These are phyloP conservation scores for Bruguiera gymnorhiza DNA, from an alignment of 345 rosid genomes.

Conservation along the genomic window DNA sequence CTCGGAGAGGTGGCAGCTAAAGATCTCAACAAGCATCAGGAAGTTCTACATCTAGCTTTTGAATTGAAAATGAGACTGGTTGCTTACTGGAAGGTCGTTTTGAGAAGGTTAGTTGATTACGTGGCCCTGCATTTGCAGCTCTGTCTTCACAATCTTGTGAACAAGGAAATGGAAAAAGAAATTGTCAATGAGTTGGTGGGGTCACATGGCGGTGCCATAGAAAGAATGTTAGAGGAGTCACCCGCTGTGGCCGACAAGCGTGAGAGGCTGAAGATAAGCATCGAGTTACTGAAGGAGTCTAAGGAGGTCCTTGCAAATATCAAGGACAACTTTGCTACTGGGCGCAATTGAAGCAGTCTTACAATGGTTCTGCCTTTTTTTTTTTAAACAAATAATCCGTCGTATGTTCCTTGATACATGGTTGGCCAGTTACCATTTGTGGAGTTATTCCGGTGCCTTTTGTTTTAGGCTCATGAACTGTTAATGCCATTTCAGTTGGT, in stretches of 20 bases:
- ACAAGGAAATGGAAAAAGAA: conserved; percentile 23
- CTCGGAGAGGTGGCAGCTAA: conserved; percentile 13
- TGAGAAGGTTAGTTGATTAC: conserved; percentile 29
- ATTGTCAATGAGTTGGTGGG: conserved; percentile 22
- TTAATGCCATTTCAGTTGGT: too few relatives aligned
- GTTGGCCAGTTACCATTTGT: too few relatives aligned
- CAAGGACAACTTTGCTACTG: conserved; percentile 12
- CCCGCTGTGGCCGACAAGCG: conserved; percentile 22
- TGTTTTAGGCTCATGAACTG: too few relatives aligned
- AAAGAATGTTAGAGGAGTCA: conserved; percentile 29
- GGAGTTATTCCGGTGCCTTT: too few relatives aligned
- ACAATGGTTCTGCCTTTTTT: too few relatives aligned
- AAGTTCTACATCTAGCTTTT: conserved; percentile 15
- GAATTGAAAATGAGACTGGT: conserved; percentile 30
- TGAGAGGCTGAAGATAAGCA: conserved; percentile 22
- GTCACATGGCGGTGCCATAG: conserved; percentile 15
- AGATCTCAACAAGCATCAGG: background rate
- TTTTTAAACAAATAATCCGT: too few relatives aligned
- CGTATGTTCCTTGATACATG: too few relatives aligned
- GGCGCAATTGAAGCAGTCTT: too few relatives aligned
- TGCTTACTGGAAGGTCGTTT: conserved; percentile 33
- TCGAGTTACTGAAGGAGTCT: conserved; percentile 26
- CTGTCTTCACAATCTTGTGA: conserved; percentile 15
- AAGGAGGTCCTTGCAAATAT: conserved; percentile 20
- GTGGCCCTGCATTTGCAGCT: conserved; percentile 25